These are phyloP conservation scores for Paxillus involutus DNA, from an alignment of 768 basidiomycete genomes.

Conservation along the genomic window DNA sequence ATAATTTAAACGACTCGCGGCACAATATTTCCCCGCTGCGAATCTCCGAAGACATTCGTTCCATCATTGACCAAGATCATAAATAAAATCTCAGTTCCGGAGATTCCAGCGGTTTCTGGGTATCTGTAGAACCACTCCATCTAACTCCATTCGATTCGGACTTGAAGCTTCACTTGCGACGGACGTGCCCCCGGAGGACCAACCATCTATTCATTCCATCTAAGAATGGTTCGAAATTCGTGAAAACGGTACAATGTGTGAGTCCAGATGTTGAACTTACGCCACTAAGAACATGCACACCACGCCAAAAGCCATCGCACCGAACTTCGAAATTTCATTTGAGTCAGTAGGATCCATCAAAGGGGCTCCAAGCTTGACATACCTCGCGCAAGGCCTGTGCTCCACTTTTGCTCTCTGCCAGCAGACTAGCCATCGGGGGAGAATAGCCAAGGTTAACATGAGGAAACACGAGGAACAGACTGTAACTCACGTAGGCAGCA, in stretches of 20 bases:
- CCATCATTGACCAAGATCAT: background rate
- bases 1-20: slow-evolving; percentile 31
- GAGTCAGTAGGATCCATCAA: slow-evolving; percentile 14
- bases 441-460: slow-evolving; percentile 8
- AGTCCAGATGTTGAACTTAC: slow-evolving; percentile 49
- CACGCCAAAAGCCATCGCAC: slow-evolving; percentile 89
- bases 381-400: slow-evolving; percentile 92
- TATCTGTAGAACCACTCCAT: slow-evolving; percentile 6
- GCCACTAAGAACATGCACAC: slow-evolving; percentile 90
- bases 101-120: slow-evolving; percentile 2
- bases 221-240: slow-evolving; percentile 30
- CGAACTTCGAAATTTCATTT: slow-evolving; percentile 58
- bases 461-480: slow-evolving; percentile 6
- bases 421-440: slow-evolving; percentile 48
- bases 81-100: background rate
- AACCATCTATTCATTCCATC: slow-evolving; percentile 73
- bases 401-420: slow-evolving; percentile 85
- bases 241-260: slow-evolving; percentile 18
- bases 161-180: slow-evolving; percentile 2
- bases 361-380: slow-evolving; percentile 2
- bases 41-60: background rate
- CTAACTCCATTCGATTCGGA: background rate
- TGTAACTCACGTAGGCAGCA: slow-evolving; percentile 77
- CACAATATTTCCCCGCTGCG: slow-evolving; percentile 12
- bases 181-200: slow-evolving; percentile 3